Conservation (phyloP, 169 alveolate genomes). For the Perkinsus chesapeaki region DNA sequence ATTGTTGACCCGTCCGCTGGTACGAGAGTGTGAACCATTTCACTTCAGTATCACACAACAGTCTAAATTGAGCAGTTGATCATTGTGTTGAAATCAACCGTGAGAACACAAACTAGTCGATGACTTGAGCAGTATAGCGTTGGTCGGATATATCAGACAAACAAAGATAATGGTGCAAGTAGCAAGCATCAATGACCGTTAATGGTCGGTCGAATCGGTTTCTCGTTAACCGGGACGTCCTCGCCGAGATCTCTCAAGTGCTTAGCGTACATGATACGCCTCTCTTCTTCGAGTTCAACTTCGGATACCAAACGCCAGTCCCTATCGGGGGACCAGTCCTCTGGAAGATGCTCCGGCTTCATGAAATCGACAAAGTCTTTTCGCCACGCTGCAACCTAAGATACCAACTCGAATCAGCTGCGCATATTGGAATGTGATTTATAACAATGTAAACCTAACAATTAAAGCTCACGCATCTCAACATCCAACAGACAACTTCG, state of each 20-base stretch:
- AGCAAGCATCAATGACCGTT: no score
- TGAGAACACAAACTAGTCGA: no score
- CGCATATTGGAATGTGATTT: no score
- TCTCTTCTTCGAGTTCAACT: neutral
- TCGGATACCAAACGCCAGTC: neutral
- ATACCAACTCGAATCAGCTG: neutral
- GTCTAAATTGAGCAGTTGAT: no score
- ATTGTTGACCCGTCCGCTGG: no score
- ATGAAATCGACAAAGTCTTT: neutral
- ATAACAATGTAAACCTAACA: neutral
- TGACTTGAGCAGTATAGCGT: no score
- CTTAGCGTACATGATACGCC: neutral
- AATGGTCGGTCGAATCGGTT: neutral
- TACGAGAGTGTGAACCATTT: no score
- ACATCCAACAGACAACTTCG: neutral
- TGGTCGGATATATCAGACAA: no score
- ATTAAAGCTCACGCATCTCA: neutral
- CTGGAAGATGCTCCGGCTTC: neutral
- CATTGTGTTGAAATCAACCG: no score
- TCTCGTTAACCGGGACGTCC: neutral
- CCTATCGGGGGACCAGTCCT: neutral
- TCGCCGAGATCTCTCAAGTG: neutral
- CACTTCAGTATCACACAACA: no score
- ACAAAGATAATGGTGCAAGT: no score
- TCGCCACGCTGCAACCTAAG: neutral